A percentile compares a stretch with the other conserved stretches of the same genome.
phyloP scores from a whole-genome alignment of 2,329 filamentous ascomycete species.

The Ophiostoma pallidulum region DNA sequence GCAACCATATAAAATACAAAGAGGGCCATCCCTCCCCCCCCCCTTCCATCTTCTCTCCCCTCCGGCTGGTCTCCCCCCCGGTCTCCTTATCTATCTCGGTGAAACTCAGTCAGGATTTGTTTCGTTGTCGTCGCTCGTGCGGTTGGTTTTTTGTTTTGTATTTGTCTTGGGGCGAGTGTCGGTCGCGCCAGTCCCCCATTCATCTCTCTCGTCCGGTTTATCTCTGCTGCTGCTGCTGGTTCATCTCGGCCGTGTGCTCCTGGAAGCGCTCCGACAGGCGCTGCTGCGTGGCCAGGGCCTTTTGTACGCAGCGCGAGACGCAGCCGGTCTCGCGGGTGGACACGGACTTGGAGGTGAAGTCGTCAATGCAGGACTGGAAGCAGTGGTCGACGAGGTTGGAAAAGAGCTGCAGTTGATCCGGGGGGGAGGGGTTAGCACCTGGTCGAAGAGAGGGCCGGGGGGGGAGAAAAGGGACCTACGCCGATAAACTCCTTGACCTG shows the following conservation, averaged over 20 bases:
- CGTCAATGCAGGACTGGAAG: constrained; percentile 94
- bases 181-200: too few relatives aligned
- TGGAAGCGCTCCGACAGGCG: constrained; percentile 85
- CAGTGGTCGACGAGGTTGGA: constrained; percentile 71
- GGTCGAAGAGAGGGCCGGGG: neutral
- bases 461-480: constrained; percentile 49
- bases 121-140: too few relatives aligned
- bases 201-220: neutral
- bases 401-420: constrained; percentile 42
- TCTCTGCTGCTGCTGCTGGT: constrained; percentile 37
- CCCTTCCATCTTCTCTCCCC: neutral
- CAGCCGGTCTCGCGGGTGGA: constrained; percentile 82
- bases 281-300: constrained; percentile 87
- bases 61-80: too few relatives aligned
- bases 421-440: neutral
- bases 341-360: constrained; percentile 96
- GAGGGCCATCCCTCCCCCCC: neutral
- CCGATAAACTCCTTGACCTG: constrained; percentile 99
- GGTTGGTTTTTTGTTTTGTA: neutral
- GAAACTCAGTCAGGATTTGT: too few relatives aligned
- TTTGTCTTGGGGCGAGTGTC: too few relatives aligned
- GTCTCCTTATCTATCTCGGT: too few relatives aligned
- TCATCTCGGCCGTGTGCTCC: constrained; percentile 55
- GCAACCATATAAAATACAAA: too few relatives aligned
- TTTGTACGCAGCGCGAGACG: constrained; percentile 89